Conservation (phyloP, 208 protist genomes). For the Jaenimonas drosophilae region DNA sequence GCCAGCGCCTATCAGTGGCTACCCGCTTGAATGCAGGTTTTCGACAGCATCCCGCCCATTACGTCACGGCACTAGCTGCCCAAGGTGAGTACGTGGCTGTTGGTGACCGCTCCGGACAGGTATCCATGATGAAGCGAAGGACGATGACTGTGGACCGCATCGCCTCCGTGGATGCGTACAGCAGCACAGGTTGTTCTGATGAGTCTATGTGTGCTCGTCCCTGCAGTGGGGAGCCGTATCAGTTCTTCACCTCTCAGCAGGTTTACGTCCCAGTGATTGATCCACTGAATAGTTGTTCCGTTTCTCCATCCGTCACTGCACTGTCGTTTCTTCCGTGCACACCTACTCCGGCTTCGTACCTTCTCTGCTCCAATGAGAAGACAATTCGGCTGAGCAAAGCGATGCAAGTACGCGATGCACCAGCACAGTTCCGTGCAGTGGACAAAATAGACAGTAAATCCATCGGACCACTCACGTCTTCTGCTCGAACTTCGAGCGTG, state of each 20-base stretch:
- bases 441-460: constrained; percentile 46
- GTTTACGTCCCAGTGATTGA: constrained; percentile 81
- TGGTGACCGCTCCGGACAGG: constrained; percentile 61
- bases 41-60: constrained; percentile 36
- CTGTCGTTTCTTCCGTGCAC: constrained; percentile 71
- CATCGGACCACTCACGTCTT: constrained; percentile 32
- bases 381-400: constrained; percentile 83
- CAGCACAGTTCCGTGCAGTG: constrained; percentile 48
- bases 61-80: constrained; percentile 57
- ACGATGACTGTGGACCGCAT: constrained; percentile 8
- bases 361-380: constrained; percentile 81
- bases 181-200: neutral
- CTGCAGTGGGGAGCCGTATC: constrained; percentile 48
- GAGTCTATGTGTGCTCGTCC: no score
- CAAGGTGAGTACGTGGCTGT: constrained; percentile 64
- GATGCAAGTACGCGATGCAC: constrained; percentile 46
- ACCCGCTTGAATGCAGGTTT: constrained; percentile 16
- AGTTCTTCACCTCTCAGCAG: constrained; percentile 52
- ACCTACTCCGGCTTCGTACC: constrained; percentile 36
- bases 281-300: constrained; percentile 77
- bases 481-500: constrained; percentile 24
- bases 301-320: constrained; percentile 59
- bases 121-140: constrained; percentile 56
- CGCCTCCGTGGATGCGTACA: neutral
- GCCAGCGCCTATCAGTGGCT: no score